phyloP scores from a whole-genome alignment of 306 rosid species.

The Trifolium repens region DNA sequence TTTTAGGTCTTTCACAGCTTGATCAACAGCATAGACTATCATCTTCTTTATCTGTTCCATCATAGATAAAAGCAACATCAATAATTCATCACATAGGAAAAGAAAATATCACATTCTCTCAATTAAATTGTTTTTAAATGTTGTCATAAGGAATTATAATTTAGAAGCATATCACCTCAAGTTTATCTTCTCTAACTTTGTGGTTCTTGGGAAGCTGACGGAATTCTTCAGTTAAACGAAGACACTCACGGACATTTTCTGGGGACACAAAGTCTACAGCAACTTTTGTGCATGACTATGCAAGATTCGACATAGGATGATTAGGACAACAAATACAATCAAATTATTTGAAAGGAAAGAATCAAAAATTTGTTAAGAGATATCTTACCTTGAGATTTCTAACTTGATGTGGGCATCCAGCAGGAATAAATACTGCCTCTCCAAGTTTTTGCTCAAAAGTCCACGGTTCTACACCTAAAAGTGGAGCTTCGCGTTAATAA shows the following conservation, averaged over 20 bases:
- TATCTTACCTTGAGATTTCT: slow-evolving; percentile 75
- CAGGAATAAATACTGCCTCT: slow-evolving; percentile 89
- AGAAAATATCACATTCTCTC: slow-evolving; percentile 10
- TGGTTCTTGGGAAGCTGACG: slow-evolving; percentile 79
- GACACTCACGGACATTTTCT: slow-evolving; percentile 74
- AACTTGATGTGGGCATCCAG: slow-evolving; percentile 95
- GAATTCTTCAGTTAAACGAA: slow-evolving; percentile 73
- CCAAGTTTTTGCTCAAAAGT: slow-evolving; percentile 78
- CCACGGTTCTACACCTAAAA: slow-evolving; percentile 78
- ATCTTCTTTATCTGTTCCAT: slow-evolving; percentile 78
- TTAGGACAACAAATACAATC: slow-evolving; percentile 14
- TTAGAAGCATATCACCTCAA: slow-evolving; percentile 61
- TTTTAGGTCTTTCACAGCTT: slow-evolving; percentile 59
- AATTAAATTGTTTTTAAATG: slow-evolving; percentile 6
- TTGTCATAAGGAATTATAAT: slow-evolving; percentile 15
- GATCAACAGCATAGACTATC: slow-evolving; percentile 69
- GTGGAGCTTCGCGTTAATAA: slow-evolving; percentile 15
- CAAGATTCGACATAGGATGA: slow-evolving; percentile 30
- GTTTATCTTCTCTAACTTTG: slow-evolving; percentile 83
- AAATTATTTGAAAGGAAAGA: slow-evolving; percentile 10
- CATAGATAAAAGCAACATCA: slow-evolving; percentile 31
- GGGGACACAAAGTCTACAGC: slow-evolving; percentile 88
- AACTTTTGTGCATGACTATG: slow-evolving; percentile 84
- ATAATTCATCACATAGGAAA: slow-evolving; percentile 15
- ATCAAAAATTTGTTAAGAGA: neutral